Evolutionary conservation across 2,329 filamentous ascomycete genomes (phyloP).

Genomic region (Diaporthe citrichinensis): DNA sequence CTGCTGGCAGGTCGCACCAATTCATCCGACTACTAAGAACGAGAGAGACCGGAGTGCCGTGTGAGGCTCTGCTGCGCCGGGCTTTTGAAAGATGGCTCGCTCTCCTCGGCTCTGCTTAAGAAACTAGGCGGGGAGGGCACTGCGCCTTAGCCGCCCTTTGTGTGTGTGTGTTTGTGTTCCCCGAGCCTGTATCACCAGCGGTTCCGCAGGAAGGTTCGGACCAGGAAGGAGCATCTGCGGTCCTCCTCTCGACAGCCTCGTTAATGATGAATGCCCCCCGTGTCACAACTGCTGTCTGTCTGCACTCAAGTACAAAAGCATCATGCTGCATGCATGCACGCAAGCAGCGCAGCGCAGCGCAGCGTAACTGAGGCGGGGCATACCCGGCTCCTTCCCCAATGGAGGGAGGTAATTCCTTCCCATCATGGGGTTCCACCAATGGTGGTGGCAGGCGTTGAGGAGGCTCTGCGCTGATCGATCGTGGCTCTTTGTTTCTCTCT

Average conservation of each 20-base stretch:
- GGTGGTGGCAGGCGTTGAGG: slow-evolving; percentile 14
- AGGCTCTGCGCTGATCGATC: slow-evolving; percentile 28
- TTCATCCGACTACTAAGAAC: background rate
- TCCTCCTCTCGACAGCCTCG: slow-evolving; percentile 10
- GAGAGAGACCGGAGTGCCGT: background rate
- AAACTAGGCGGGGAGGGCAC: background rate
- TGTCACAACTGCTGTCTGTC: slow-evolving; percentile 7
- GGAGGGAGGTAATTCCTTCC: background rate
- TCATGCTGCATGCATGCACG: background rate
- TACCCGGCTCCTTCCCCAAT: background rate
- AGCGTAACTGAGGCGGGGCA: background rate
- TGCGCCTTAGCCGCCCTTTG: slow-evolving; percentile 1
- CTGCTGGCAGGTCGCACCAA: background rate
- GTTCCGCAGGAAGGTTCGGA: background rate
- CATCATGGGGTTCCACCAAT: slow-evolving; percentile 1
- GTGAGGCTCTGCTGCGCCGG: slow-evolving; percentile 34
- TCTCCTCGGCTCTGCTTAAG: background rate
- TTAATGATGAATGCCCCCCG: background rate
- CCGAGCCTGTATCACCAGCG: slow-evolving; percentile 2
- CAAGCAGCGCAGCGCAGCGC: slow-evolving; percentile 2
- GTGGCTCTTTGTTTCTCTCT: background rate
- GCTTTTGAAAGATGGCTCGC: background rate
- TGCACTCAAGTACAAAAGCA: background rate
- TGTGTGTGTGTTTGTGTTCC: background rate
- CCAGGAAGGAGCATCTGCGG: background rate